Conservation (phyloP, 306 rosid genomes). For the Dryas drummondii region DNA sequence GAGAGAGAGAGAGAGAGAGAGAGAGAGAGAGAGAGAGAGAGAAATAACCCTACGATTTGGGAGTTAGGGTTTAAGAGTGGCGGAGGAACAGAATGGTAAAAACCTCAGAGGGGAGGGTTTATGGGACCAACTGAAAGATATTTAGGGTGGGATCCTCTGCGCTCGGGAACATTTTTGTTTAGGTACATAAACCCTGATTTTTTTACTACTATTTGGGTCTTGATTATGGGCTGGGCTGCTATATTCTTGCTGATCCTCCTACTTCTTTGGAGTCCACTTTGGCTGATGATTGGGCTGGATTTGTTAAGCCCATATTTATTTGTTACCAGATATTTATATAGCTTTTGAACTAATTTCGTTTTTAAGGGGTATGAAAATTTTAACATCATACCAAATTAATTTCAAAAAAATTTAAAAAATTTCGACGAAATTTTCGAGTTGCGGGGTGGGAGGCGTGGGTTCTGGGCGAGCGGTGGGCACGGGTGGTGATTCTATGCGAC, state of each 20-base stretch:
- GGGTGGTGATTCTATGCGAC: too few species aligned
- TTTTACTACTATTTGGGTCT: background rate
- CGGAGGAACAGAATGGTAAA: background rate
- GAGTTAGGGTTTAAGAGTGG: constrained; percentile 35
- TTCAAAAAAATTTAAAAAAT: too few species aligned
- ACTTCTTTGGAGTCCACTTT: background rate
- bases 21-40: background rate
- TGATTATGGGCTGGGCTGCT: background rate
- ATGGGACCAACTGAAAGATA: background rate
- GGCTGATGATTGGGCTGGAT: background rate
- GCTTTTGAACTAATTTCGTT: background rate
- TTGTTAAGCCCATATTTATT: background rate
- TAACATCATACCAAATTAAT: too few species aligned
- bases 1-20: background rate
- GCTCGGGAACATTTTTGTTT: background rate
- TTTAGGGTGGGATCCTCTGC: constrained; percentile 18
- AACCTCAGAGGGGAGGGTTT: constrained; percentile 7
- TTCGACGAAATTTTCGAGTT: too few species aligned
- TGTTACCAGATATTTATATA: background rate
- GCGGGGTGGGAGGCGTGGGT: too few species aligned
- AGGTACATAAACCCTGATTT: background rate
- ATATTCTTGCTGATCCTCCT: background rate
- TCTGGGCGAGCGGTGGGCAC: too few species aligned
- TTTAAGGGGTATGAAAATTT: too few species aligned
- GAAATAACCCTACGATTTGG: background rate